Conservation (phyloP, 306 rosid species). For the Dicorynia guianensis region DNA sequence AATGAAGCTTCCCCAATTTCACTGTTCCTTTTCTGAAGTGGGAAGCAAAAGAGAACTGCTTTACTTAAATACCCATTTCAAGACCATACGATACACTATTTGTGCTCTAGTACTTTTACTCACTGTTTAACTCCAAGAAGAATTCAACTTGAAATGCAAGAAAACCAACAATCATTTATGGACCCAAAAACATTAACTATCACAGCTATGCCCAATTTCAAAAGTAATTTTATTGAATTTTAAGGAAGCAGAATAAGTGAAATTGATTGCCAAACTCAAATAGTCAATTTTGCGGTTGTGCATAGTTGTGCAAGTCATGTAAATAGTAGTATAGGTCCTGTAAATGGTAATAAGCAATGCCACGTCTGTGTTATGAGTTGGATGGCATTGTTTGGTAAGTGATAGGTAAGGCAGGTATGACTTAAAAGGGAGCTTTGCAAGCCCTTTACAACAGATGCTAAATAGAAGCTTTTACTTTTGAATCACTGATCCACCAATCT, state of each 20-base stretch:
- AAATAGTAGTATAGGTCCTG: neutral
- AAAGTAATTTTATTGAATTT: neutral
- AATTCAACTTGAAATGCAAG: constrained; percentile 1
- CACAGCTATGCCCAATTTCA: neutral
- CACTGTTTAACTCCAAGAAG: neutral
- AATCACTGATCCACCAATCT: constrained; percentile 47
- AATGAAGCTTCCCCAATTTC: constrained; percentile 5
- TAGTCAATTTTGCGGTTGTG: neutral
- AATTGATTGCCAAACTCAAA: too few relatives aligned
- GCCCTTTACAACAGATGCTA: constrained; percentile 36
- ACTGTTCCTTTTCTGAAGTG: constrained; percentile 17
- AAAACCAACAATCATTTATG: neutral
- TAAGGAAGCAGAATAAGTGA: neutral
- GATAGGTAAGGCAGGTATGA: constrained; percentile 30
- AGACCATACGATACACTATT: constrained; percentile 1
- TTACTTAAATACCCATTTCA: constrained; percentile 21
- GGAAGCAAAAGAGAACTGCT: constrained; percentile 31
- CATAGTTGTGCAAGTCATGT: neutral
- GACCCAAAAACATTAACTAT: too few relatives aligned
- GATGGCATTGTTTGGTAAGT: constrained; percentile 1
- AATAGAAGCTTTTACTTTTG: constrained; percentile 48
- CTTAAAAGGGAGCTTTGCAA: constrained; percentile 38
- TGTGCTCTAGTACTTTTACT: constrained; percentile 4
- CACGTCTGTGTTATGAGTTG: constrained; percentile 12
- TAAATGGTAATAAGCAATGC: constrained; percentile 3